These are phyloP conservation scores for Euryodendron excelsum DNA, from an alignment of 148 eudicot species.

Conservation along the genomic window DNA sequence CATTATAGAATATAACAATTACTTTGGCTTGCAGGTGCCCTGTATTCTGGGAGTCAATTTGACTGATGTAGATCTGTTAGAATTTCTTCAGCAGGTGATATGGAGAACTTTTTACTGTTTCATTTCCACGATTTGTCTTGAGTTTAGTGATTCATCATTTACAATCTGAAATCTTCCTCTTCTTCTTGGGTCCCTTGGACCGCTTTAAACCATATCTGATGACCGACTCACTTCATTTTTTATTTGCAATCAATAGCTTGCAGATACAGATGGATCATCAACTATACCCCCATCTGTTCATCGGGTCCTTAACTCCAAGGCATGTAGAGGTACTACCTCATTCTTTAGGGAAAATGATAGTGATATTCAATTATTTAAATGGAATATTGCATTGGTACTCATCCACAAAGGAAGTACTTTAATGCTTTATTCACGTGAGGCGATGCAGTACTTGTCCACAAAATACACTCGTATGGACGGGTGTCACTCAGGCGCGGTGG, in stretches of 20 bases:
- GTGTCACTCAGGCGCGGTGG: too few species aligned
- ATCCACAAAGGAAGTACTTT: background rate
- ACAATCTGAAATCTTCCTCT: background rate
- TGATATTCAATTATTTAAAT: background rate
- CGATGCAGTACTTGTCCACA: too few species aligned
- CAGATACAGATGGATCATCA: constrained; percentile 97
- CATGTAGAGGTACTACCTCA: constrained; percentile 77
- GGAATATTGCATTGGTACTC: background rate
- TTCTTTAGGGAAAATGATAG: background rate
- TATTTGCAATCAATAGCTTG: constrained; percentile 53
- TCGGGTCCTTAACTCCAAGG: constrained; percentile 73
- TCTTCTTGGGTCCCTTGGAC: background rate
- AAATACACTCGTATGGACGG: too few species aligned
- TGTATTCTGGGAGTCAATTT: constrained; percentile 84
- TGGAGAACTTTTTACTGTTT: background rate
- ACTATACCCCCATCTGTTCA: constrained; percentile 82
- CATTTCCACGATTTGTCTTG: background rate
- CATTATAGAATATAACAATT: background rate
- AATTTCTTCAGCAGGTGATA: constrained; percentile 82
- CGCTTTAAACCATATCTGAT: background rate
- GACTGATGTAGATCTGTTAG: constrained; percentile 78
- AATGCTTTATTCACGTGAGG: background rate
- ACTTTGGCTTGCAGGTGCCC: constrained; percentile 64
- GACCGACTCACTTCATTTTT: constrained; percentile 11
- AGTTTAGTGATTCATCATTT: background rate